phyloP scores from a whole-genome alignment of 108 stramenopile species.

The Cyclotella choctawhatcheeana region DNA sequence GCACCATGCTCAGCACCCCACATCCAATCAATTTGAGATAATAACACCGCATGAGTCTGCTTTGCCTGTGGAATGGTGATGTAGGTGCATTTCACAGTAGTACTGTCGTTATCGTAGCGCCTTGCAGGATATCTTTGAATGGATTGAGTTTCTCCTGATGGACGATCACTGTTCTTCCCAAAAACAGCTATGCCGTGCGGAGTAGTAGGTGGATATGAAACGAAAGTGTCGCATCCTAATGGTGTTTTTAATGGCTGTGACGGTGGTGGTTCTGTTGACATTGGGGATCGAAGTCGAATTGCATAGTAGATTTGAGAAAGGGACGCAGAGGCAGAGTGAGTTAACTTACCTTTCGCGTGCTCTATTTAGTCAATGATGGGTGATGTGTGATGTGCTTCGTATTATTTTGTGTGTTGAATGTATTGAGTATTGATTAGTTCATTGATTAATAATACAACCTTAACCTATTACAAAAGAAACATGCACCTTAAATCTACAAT shows the following conservation, averaged over 20 bases:
- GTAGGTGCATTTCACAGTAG: constrained; percentile 57
- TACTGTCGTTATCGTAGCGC: constrained; percentile 5
- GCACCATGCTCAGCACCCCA: constrained; percentile 65
- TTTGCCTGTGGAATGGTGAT: constrained; percentile 55
- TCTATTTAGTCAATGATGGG: too few species aligned
- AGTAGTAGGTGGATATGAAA: constrained; percentile 2
- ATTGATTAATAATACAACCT: too few species aligned
- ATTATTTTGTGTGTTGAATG: too few species aligned
- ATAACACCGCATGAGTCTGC: constrained; percentile 48
- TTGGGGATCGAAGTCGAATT: too few species aligned
- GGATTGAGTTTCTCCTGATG: constrained; percentile 54
- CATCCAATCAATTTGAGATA: constrained; percentile 70
- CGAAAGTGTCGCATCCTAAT: constrained; percentile 6
- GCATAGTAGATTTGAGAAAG: too few species aligned
- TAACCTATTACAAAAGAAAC: too few species aligned
- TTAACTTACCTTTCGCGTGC: too few species aligned
- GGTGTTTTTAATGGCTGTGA: constrained; percentile 3
- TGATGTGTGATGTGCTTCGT: too few species aligned
- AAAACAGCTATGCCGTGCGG: constrained; percentile 31
- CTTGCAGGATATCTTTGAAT: constrained; percentile 37
- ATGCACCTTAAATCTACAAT: too few species aligned
- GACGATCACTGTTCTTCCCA: constrained; percentile 72
- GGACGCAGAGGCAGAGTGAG: too few species aligned
- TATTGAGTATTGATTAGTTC: too few species aligned
- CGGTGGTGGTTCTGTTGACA: too few species aligned